Base-by-base conservation (phyloP, 768 basidiomycete species). In the Leccinum subgranulosum region DNA sequence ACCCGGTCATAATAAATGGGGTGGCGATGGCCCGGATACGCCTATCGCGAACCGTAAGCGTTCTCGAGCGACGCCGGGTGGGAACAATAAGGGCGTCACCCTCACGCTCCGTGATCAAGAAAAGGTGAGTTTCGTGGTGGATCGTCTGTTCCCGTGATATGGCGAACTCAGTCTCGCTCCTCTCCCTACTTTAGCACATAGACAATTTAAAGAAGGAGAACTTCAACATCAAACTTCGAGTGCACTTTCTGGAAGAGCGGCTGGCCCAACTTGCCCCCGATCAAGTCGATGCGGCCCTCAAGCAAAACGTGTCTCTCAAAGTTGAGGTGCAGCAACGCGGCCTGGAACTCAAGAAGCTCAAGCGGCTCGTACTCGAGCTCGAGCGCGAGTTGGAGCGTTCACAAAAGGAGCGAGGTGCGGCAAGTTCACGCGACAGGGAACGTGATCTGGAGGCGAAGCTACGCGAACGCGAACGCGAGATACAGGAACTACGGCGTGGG, bases 201-300 rank as follows among this genome's bases (percentile, higher is more conserved):
- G 94, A 98, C 74, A 86, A 86, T 60, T 84, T 94, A 66, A 94
- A 96, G 77, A 97, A 95, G 72, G 95, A 98, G 72, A 96, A 96
- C 78, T 98, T 98, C 72, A 89, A 88, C 67, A 87, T 99, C 69
- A 97, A 98, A 73, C 83, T 98, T 52, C 91, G 94, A 57, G 91
- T 98, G 3, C 94, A 97, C 69, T 96, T 97, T 70, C 83, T 97
- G 45, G 92, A 98, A 73, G 94, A 98, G 66, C 87, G 92, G 47
- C 82, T 99, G 15, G 88, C 89, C 2, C 86, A 92, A 65, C 84
- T 94, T 49, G 90, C 91, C 0, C 93, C 94, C 0, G 94, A 96
- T 70, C 90, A 97, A 67, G 90, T 95, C 70, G 90, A 97, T 66
- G 88, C 90, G 5, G 90, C 89, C 4, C 82, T 93, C 56, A 92